Percentiles rank a stretch among this genome's conserved stretches.
Conservation (phyloP, 2,329 filamentous ascomycete genomes). For the Neonectria hederae region DNA sequence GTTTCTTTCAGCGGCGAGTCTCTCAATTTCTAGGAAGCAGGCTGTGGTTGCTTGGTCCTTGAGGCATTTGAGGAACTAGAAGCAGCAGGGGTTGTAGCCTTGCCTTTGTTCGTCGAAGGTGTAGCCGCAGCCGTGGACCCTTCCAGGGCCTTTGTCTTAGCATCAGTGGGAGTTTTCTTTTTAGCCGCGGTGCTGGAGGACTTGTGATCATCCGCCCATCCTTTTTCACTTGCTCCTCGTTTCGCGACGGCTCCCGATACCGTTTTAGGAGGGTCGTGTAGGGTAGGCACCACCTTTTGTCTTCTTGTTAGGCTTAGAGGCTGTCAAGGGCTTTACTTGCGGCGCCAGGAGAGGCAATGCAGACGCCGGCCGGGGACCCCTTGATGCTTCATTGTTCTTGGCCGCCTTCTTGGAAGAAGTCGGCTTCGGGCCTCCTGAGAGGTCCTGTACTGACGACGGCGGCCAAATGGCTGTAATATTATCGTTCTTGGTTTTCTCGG, state of each 20-base stretch:
- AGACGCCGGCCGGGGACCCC: too few relatives aligned
- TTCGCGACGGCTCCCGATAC: neutral
- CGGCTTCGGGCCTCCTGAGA: neutral
- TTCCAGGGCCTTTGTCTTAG: neutral
- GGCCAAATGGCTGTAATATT: neutral
- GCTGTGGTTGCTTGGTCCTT: neutral
- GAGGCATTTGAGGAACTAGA: neutral
- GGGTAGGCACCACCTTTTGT: conserved; percentile 13
- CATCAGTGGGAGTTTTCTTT: neutral
- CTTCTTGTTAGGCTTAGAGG: neutral
- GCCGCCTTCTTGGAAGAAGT: neutral
- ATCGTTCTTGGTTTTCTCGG: neutral
- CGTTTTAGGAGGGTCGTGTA: too few relatives aligned
- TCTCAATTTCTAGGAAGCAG: neutral
- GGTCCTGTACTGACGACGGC: neutral
- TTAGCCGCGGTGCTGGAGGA: neutral
- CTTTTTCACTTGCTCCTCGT: neutral
- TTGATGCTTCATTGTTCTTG: neutral
- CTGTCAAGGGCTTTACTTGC: neutral
- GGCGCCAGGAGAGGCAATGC: neutral
- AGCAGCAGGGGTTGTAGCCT: neutral
- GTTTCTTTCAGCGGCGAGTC: neutral
- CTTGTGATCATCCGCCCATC: neutral
- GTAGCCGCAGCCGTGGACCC: neutral
- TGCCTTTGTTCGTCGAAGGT: neutral